Conservation (phyloP, 2,329 filamentous ascomycete species). For the Arthrobotrys pseudoclavata region DNA sequence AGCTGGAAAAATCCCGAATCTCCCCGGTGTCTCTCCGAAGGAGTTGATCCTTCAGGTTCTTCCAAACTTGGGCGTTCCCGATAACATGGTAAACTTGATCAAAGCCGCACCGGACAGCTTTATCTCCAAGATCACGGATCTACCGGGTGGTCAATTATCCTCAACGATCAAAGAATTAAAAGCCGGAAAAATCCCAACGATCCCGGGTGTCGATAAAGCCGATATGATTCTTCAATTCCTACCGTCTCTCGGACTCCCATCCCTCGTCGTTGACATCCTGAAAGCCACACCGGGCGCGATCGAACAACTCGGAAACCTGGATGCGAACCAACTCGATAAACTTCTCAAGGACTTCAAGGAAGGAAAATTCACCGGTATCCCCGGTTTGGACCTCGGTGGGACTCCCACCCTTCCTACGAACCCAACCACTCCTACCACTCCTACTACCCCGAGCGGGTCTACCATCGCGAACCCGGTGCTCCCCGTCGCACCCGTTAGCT, state of each 20-base stretch:
- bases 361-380: conserved; percentile 22
- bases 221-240: conserved; percentile 37
- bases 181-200: conserved; percentile 48
- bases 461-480: not conserved
- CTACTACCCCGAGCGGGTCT: not conserved
- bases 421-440: not conserved
- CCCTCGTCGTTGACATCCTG: conserved; percentile 42
- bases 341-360: conserved; percentile 45
- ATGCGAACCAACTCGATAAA: conserved; percentile 26
- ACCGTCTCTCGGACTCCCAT: conserved; percentile 27
- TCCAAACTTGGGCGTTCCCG: conserved; percentile 39
- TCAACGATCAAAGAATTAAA: conserved; percentile 21
- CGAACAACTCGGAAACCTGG: conserved; percentile 10
- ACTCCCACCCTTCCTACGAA: not conserved
- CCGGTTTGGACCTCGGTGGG: conserved; percentile 1
- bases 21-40: conserved; percentile 35
- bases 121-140: conserved; percentile 14
- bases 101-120: conserved; percentile 44
- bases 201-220: conserved; percentile 35
- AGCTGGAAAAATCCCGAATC: conserved; percentile 23
- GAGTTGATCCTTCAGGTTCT: conserved; percentile 44
- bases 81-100: conserved; percentile 31
- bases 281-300: conserved; percentile 36
- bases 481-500: not conserved
- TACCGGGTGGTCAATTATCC: conserved; percentile 25